A percentile compares a stretch with the other conserved stretches of the same genome.
These are phyloP conservation scores for Euphorbia lathyris DNA, from an alignment of 345 rosid genomes.

Conservation along the genomic window DNA sequence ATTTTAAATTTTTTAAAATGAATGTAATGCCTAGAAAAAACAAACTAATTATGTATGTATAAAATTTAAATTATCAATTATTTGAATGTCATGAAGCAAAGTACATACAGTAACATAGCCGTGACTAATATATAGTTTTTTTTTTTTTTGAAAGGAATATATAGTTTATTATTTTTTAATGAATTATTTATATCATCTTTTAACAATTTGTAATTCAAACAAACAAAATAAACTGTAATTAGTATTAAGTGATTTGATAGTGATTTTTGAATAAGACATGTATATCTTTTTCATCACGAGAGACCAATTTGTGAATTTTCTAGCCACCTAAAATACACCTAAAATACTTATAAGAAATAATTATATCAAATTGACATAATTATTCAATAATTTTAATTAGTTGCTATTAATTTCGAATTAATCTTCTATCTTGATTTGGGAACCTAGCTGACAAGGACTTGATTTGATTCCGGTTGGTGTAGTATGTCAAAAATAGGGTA, in stretches of 20 bases:
- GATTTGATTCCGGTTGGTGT: background rate
- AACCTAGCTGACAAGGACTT: conserved; percentile 1
- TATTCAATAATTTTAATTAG: background rate
- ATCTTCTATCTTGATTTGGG: background rate
- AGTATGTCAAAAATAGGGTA: background rate
- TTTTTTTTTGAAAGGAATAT: no score
- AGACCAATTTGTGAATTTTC: background rate
- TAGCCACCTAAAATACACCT: background rate
- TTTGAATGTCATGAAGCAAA: background rate
- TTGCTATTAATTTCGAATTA: background rate
- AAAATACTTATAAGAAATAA: no score
- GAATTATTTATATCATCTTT: background rate
- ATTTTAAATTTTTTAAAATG: no score
- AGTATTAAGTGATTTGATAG: background rate
- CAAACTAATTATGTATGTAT: no score
- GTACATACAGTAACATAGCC: background rate
- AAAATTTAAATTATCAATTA: background rate
- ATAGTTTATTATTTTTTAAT: no score
- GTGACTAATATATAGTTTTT: background rate
- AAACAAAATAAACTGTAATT: background rate
- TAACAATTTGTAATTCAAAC: no score
- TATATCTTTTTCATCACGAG: background rate
- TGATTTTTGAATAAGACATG: background rate
- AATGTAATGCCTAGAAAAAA: no score
- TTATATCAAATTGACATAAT: conserved; percentile 1